Percentiles rank a stretch among this genome's conserved stretches.
These are phyloP conservation scores for Apophysomyces sp. DNA, from an alignment of 371 early-diverging fungal genomes.

Conservation along the genomic window DNA sequence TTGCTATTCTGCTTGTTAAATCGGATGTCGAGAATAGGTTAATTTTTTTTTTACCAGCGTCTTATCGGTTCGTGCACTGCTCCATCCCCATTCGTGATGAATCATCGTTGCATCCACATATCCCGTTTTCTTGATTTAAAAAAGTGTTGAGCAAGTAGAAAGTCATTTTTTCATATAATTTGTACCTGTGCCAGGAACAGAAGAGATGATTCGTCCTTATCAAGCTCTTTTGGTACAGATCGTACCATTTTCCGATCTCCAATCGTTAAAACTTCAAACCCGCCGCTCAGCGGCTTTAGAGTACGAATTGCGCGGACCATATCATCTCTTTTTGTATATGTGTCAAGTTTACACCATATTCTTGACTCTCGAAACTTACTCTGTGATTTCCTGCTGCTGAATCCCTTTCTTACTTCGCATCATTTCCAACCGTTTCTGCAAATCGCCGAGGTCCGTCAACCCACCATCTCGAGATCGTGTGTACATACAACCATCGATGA, in stretches of 20 bases:
- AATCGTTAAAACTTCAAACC: constrained; percentile 78
- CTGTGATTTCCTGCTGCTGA: constrained; percentile 37
- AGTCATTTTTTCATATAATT: background rate
- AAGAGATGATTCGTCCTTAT: constrained; percentile 73
- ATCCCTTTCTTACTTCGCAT: constrained; percentile 56
- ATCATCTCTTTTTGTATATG: constrained; percentile 64
- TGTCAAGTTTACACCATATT: background rate
- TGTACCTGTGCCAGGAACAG: constrained; percentile 71
- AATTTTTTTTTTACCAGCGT: constrained; percentile 48
- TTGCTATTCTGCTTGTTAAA: constrained; percentile 43
- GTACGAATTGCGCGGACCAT: constrained; percentile 84
- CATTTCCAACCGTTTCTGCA: constrained; percentile 65
- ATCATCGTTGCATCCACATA: constrained; percentile 61
- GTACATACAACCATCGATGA: constrained; percentile 84
- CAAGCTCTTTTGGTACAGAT: constrained; percentile 89
- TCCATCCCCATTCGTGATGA: constrained; percentile 58
- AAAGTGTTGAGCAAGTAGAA: background rate
- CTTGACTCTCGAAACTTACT: constrained; percentile 21
- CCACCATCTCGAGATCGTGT: constrained; percentile 90
- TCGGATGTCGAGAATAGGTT: background rate
- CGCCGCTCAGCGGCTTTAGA: constrained; percentile 81
- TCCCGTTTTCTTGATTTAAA: constrained; percentile 48
- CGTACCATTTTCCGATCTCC: constrained; percentile 81
- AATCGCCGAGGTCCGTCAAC: constrained; percentile 79
- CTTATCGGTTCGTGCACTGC: constrained; percentile 51